These are phyloP conservation scores for Talaromyces islandicus DNA, from an alignment of 2,329 filamentous ascomycete species.

Conservation along the genomic window DNA sequence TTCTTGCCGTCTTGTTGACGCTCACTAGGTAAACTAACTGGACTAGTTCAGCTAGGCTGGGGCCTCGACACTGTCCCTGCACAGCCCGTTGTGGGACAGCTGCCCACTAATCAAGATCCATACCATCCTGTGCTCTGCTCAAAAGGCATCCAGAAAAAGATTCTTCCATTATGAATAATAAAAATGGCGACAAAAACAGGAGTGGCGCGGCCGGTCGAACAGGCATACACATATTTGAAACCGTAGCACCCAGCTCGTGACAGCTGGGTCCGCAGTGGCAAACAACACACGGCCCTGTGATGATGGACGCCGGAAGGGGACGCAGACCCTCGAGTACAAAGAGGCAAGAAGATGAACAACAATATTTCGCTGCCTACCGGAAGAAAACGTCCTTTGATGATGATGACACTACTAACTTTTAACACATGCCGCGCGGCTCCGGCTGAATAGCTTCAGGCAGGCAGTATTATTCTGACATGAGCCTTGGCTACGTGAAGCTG, in stretches of 20 bases:
- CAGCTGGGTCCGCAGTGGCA: background rate
- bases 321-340: background rate
- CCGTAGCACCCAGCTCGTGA: background rate
- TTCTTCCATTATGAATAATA: background rate
- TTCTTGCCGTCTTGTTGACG: background rate
- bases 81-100: background rate
- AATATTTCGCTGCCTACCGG: background rate
- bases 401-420: background rate
- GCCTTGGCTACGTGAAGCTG: background rate
- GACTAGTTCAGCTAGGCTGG: background rate
- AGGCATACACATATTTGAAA: background rate
- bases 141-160: background rate
- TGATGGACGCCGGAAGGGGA: background rate
- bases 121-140: background rate
- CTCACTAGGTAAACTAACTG: background rate
- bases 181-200: background rate
- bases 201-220: background rate
- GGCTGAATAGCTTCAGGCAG: background rate
- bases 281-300: background rate
- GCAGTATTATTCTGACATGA: background rate
- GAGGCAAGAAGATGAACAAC: background rate
- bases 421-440: background rate
- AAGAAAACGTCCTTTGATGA: background rate
- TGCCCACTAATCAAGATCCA: background rate
- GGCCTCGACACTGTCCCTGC: background rate